Conservation (phyloP, 139 green algal species). For the Ettlia oleoabundans region DNA sequence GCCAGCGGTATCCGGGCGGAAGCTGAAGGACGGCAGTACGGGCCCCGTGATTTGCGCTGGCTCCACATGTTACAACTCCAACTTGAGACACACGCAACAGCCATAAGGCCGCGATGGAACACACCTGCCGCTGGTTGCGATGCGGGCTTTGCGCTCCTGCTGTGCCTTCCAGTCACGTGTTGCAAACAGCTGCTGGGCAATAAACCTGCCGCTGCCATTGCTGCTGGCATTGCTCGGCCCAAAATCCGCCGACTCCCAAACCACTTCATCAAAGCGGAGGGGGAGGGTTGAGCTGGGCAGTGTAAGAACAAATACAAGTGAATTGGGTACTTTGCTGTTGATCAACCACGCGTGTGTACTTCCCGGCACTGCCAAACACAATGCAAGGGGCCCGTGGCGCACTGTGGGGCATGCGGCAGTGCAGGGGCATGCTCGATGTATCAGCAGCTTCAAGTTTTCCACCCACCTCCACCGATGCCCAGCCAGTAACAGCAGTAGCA, state of each 20-base stretch:
- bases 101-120: not conserved
- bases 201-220: not conserved
- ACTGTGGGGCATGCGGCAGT: too few species aligned
- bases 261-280: not conserved
- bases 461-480: too few species aligned
- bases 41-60: too few species aligned
- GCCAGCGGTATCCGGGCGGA: too few species aligned
- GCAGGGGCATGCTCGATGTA: too few species aligned
- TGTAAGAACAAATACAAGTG: not conserved
- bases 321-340: too few species aligned
- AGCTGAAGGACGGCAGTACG: too few species aligned
- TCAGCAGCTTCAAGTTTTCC: too few species aligned
- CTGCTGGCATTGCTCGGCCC: not conserved
- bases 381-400: too few species aligned
- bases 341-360: too few species aligned
- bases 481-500: too few species aligned
- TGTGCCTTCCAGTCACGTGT: constrained; percentile 10
- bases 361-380: too few species aligned
- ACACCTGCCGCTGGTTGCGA: constrained; percentile 28
- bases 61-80: not conserved
- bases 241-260: not conserved
- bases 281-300: not conserved
- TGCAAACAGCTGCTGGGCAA: constrained; percentile 22
- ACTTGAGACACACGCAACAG: not conserved
- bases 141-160: constrained; percentile 11